Base-by-base conservation (phyloP, 306 rosid species). In the Casuarina equisetifolia region DNA sequence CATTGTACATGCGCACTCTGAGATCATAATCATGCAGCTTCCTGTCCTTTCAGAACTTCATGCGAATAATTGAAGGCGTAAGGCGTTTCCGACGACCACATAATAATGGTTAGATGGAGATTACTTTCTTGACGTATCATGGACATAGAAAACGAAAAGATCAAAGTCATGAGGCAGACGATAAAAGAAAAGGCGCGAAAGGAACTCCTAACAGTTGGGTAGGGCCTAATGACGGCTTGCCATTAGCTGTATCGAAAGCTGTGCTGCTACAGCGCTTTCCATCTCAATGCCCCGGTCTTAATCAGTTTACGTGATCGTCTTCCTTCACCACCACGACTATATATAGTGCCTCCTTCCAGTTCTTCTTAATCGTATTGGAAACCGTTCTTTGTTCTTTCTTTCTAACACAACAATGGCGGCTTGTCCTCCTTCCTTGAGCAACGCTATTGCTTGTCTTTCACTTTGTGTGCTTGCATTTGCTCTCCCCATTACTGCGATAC, bases 181-280 rank as follows among this genome's bases (percentile, higher is more conserved):
- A 58, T 70, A 44, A 59, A 52, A 39, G 32, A n/a, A 49, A 74
- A 78, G 64, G 85, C 36, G 44, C 78, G 54, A 74, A 44, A 48
- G 76, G 54, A 6, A 74, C 69, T 72, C 78, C 61, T 53, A 76
- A 84, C 50, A 75, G 77, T 69, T 81, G 46, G 70, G 94, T 88
- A 91, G 97, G 98, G 74, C 93, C 93, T 74, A 58, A 76, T 54
- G 81, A 83, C 68, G 78, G 91, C 83, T 84, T 62, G 82, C 81
- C 73, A 83, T 91, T 85, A 91, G 98, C 98, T 94, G 98, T 79
- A 87, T 76, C 32, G 94, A 89, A 87, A 90, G 94, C 88, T 82
- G 79, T 70, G 85, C 51, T 72, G 25, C 68, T 74, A 76, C 81
- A 82, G 57, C 64, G 70, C 76, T 81, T 85, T 82, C 79, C 79